Evolutionary conservation across 108 stramenopile species (phyloP), one percentile per base, ranked within the genome.

Genomic region (Poteriospumella lacustris): DNA sequence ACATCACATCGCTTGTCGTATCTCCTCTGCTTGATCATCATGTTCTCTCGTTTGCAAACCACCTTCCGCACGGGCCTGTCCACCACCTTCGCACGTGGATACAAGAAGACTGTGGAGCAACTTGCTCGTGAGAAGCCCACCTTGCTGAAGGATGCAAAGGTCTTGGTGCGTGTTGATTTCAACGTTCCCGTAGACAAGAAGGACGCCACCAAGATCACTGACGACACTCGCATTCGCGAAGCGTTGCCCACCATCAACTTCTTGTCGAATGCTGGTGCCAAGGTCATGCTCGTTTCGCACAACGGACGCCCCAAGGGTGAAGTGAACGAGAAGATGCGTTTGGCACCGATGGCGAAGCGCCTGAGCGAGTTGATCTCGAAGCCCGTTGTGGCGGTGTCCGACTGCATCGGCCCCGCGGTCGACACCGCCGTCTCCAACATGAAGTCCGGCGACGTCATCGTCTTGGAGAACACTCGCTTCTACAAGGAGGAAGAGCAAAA

Each of bases 391-490:
- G 15, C 60, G 97, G 68, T 92, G 92, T 84, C 87, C 59, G 98
- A 99, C 89, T 96, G 94, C 85, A 89, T 96, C 67, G 96, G 97
- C 1, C 80, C 87, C 19, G 93, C 95, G 67, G 95, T 94, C 0
- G 95, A 95, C 81, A 80, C 40, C 26, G 91, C 90, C 31, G 91
- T 92, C 42, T 77, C 83, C 44, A 39, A 78, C 38, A 84, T 95
- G 80, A 80, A 59, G 0, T 78, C 84, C 68, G 95, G 95, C 19
- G 85, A 93, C 60, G 92, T 96, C 0, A 36, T 96, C 24, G 84
- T 99, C 0, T 84, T 99, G 19, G 97, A 99, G 76, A 99, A 99
- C 83, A 91, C 93, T 15, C 93, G 97, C 12, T 99, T 97, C 81
- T 90, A 94, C 90, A 83, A 79, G 68, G 94, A 91, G 15, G 93